Evolutionary conservation across 2,329 filamentous ascomycete genomes (phyloP).

Genomic region (Ophiostoma angusticollis): DNA sequence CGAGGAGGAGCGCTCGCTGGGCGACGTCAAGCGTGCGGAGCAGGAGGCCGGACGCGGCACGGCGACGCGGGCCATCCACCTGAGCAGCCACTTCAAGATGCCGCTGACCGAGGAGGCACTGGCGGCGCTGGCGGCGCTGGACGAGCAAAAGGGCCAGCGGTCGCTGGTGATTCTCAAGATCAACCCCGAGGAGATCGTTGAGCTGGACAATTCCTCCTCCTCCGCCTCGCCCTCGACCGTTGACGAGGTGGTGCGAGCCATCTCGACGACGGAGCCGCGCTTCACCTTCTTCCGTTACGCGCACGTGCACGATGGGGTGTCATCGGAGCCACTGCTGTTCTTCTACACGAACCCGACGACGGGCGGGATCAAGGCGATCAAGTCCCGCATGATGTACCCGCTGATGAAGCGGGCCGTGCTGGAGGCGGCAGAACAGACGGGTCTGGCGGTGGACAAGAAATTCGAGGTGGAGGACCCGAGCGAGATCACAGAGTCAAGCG

Average conservation of each 20-base stretch:
- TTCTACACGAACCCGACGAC: constrained; percentile 69
- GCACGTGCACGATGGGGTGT: constrained; percentile 39
- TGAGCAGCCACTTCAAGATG: constrained; percentile 45
- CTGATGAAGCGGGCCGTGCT: constrained; percentile 56
- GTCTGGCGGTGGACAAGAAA: constrained; percentile 55
- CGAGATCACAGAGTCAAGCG: constrained; percentile 55
- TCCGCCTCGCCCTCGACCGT: constrained; percentile 42
- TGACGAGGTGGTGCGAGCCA: constrained; percentile 41
- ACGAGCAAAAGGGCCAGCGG: constrained; percentile 33
- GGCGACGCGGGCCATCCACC: constrained; percentile 42
- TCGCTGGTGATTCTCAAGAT: constrained; percentile 47
- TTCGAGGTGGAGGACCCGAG: constrained; percentile 54
- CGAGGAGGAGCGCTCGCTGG: constrained; percentile 60
- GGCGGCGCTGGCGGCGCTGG: constrained; percentile 48
- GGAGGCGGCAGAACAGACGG: constrained; percentile 48
- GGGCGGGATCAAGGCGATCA: constrained; percentile 54
- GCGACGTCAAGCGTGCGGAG: constrained; percentile 63
- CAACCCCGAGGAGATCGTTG: constrained; percentile 57
- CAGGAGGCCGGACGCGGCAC: constrained; percentile 61
- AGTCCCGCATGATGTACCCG: constrained; percentile 76
- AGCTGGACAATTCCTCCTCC: constrained; percentile 39
- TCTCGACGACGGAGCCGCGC: constrained; percentile 57
- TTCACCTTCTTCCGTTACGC: constrained; percentile 66
- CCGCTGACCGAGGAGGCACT: constrained; percentile 51
- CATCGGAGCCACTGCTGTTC: constrained; percentile 54